Evolutionary conservation across 805 yeast genomes (phyloP).

Genomic region (Lipomyces spencermartinsiae): DNA sequence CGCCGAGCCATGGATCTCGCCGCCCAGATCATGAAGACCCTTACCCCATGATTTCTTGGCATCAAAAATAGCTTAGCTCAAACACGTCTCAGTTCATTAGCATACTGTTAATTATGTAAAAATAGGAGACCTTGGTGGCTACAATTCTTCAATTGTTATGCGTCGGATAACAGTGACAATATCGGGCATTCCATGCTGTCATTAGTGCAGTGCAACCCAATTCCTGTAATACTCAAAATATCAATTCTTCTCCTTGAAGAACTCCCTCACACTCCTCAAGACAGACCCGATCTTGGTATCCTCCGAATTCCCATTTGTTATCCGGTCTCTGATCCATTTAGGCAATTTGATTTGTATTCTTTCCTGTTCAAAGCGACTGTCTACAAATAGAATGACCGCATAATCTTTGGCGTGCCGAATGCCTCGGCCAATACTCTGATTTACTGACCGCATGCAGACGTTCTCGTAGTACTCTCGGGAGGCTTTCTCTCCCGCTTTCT

Average conservation of each 20-base stretch:
- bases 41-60: neutral
- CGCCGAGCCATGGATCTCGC: too few species aligned
- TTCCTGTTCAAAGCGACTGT: conserved; percentile 59
- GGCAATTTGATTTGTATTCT: conserved; percentile 67
- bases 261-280: conserved; percentile 17
- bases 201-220: neutral
- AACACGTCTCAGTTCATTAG: neutral
- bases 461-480: conserved; percentile 74
- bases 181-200: too few species aligned
- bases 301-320: neutral
- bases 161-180: neutral
- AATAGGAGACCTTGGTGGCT: too few species aligned
- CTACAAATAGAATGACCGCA: conserved; percentile 75
- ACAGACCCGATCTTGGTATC: conserved; percentile 12
- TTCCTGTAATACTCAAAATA: neutral
- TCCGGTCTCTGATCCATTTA: conserved; percentile 69
- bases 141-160: neutral
- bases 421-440: conserved; percentile 91
- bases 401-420: conserved; percentile 84
- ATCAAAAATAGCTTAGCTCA: neutral
- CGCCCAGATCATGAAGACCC: too few species aligned
- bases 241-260: conserved; percentile 15
- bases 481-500: conserved; percentile 54
- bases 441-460: conserved; percentile 87
- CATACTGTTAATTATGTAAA: neutral